These are phyloP conservation scores for Yarrowia sp. DNA, from an alignment of 805 yeast genomes.

Conservation along the genomic window DNA sequence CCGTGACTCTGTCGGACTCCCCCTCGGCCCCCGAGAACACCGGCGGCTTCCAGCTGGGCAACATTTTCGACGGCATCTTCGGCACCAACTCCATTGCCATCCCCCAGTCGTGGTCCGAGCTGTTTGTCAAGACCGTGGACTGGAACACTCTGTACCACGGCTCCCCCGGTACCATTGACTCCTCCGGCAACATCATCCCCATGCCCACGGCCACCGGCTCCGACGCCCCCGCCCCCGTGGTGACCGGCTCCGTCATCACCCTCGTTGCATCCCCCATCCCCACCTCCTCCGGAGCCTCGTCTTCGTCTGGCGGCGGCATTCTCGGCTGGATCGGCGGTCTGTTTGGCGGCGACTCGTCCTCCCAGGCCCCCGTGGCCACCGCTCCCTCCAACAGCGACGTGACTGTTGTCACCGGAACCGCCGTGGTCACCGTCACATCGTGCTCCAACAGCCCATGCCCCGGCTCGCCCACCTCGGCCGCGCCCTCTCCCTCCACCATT, in stretches of 20 bases:
- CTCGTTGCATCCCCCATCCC: conserved; percentile 28
- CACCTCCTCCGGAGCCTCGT: conserved; percentile 11
- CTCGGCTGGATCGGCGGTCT: conserved; percentile 34
- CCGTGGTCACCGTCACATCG: conserved; percentile 37
- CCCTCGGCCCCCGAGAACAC: conserved; percentile 19
- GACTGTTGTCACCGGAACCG: conserved; percentile 36
- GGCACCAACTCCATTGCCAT: conserved; percentile 25
- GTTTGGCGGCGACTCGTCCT: conserved; percentile 38
- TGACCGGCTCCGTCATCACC: conserved; percentile 37
- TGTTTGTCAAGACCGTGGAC: conserved; percentile 36
- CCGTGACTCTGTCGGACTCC: conserved; percentile 31
- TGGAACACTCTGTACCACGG: conserved; percentile 37
- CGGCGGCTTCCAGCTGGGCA: conserved; percentile 32
- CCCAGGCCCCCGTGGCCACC: conserved; percentile 39
- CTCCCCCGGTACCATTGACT: conserved; percentile 23
- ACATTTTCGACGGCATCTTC: conserved; percentile 28
- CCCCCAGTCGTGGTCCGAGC: conserved; percentile 38
- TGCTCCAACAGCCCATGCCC: conserved; percentile 39
- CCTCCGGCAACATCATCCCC: conserved; percentile 34
- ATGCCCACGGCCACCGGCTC: conserved; percentile 30
- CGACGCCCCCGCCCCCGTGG: conserved; percentile 21
- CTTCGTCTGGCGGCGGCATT: conserved; percentile 29
- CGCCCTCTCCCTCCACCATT: conserved; percentile 21
- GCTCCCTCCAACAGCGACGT: conserved; percentile 39
- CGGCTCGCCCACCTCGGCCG: background rate